Evolutionary conservation across 2,329 filamentous ascomycete genomes (phyloP), one percentile per base, ranked within the genome.

Genomic region (Sarocladium oryzae): DNA sequence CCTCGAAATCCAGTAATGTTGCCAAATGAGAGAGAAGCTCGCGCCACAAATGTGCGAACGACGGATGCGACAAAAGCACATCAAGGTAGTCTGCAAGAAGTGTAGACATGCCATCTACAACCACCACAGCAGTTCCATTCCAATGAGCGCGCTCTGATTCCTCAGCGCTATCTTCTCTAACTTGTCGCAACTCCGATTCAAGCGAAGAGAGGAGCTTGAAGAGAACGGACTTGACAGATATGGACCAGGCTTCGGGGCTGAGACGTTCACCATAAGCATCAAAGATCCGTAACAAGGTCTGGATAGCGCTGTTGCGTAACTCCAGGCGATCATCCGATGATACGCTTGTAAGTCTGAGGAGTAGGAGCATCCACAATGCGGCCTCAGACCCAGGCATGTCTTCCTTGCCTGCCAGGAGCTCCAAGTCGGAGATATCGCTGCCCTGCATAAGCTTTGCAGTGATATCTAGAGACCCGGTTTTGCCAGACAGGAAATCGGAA

Each of bases 271-370:
- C 89, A 56, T 95, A 95, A 1, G 89, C 90, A 64, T 96, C 90
- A 56, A 97, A 90, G 18, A 97, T 96, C 41, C 90, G 82, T 52
- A 96, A 77, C 3, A 97, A 72, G 0, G 92, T 96, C 65, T 96
- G 92, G 20, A 96, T 88, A 1, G 91, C 89, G 72, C 88, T 90
- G 59, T 92, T 92, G 38, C 89, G 79, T 38, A 93, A 74, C 62
- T 95, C 89, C 2, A 87, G 71, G 43, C 87, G 78, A 33, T 82
- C 78, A 60, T 91, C 86, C 1, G 79, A 79, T 2, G 88, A 86
- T 7, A 91, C 82, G 1, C 80, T 77, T 0, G 86, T 86, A 2
- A 95, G 69, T 26, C 87, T 75, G 2, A 89, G 69, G 3, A 95
- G 71, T 4, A 93, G 70, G 3, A 90, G 73, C 73, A 93, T 84